These are phyloP conservation scores for Neonectria faginata DNA, from an alignment of 2,329 filamentous ascomycete species.

Conservation along the genomic window DNA sequence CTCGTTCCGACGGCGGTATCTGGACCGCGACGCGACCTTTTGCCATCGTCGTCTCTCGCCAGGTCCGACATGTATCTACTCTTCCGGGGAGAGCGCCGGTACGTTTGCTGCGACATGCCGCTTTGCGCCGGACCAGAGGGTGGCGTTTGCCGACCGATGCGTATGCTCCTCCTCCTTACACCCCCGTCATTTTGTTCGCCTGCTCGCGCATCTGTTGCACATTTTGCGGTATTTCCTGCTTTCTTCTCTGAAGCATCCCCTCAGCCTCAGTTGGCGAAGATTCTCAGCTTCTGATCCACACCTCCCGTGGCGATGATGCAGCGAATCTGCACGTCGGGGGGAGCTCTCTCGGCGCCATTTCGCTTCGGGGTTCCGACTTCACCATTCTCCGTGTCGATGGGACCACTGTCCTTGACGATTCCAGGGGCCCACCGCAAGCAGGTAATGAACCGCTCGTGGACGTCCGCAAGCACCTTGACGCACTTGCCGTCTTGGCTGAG, in stretches of 20 bases:
- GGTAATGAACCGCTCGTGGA: conserved; percentile 86
- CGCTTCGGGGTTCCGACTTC: conserved; percentile 40
- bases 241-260: conserved; percentile 3
- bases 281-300: conserved; percentile 28
- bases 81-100: conserved; percentile 11
- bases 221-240: conserved; percentile 8
- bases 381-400: conserved; percentile 33
- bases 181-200: conserved; percentile 8
- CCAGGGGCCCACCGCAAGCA: conserved; percentile 87
- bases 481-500: conserved; percentile 89
- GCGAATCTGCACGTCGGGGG: conserved; percentile 24
- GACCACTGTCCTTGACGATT: conserved; percentile 40
- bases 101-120: conserved; percentile 9
- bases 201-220: conserved; percentile 6
- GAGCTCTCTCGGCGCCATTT: conserved; percentile 20
- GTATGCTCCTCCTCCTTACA: conserved; percentile 13
- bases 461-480: conserved; percentile 82
- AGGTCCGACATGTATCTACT: not conserved
- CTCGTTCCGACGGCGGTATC: conserved; percentile 1
- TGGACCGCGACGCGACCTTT: conserved; percentile 15
- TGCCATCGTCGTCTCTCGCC: conserved; percentile 12
- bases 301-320: conserved; percentile 30
- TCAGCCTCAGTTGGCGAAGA: conserved; percentile 26
- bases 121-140: conserved; percentile 11
- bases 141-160: conserved; percentile 6